Evolutionary conservation across 306 rosid species (phyloP).

Genomic region (Rubus idaeus): DNA sequence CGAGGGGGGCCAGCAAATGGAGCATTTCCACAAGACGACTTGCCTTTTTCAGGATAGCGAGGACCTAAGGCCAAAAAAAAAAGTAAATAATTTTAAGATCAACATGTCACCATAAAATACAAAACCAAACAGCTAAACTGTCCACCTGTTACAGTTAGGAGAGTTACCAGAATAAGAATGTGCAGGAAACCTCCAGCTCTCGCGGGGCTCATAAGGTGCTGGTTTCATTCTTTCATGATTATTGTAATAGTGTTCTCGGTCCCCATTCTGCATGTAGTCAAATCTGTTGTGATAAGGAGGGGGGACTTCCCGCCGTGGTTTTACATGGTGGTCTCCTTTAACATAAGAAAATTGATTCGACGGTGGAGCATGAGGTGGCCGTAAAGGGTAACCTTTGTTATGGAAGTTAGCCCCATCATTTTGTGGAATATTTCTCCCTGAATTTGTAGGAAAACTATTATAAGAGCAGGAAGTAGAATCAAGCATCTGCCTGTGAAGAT

Average conservation of each 20-base stretch:
- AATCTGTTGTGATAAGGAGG: slow-evolving; percentile 63
- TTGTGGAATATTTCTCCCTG: slow-evolving; percentile 47
- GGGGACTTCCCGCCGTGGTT: slow-evolving; percentile 62
- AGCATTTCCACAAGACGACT: slow-evolving; percentile 38
- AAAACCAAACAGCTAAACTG: slow-evolving; percentile 12
- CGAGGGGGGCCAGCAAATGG: slow-evolving; percentile 69
- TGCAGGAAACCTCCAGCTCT: slow-evolving; percentile 66
- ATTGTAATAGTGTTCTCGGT: slow-evolving; percentile 67
- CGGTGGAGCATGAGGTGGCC: slow-evolving; percentile 77
- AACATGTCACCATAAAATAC: slow-evolving; percentile 10
- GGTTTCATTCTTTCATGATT: slow-evolving; percentile 84
- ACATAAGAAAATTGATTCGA: slow-evolving; percentile 77
- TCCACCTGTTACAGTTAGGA: background rate
- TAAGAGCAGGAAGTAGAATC: slow-evolving; percentile 53
- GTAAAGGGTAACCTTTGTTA: slow-evolving; percentile 53
- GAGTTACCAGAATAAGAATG: slow-evolving; percentile 60
- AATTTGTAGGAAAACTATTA: slow-evolving; percentile 45
- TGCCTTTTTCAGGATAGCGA: slow-evolving; percentile 58
- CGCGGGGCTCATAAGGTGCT: slow-evolving; percentile 58
- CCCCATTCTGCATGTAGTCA: slow-evolving; percentile 55
- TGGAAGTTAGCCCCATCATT: slow-evolving; percentile 46
- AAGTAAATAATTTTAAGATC: slow-evolving; percentile 11
- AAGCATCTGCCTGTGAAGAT: slow-evolving; percentile 52
- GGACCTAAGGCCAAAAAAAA: slow-evolving; percentile 47
- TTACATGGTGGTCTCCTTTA: slow-evolving; percentile 57